Base-by-base conservation (phyloP, 352 stramenopile species). In the Globisporangium canariense region DNA sequence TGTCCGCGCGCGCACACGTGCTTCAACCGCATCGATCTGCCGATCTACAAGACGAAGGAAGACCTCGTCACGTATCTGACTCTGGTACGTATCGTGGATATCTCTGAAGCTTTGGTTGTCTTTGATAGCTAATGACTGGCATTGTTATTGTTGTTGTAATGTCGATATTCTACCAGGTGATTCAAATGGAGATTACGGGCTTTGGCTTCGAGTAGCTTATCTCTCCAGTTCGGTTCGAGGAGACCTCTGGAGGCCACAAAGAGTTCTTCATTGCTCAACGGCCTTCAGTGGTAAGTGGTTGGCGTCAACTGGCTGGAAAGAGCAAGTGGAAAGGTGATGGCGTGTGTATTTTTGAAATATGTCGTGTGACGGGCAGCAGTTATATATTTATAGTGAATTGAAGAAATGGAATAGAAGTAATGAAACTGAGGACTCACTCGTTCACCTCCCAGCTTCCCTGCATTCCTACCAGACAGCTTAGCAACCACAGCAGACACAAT, bases 111-210 rank as follows among this genome's bases (percentile, higher is more conserved):
- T 9, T 28, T 28, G 25, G 25, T 28, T 28, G 25, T 28, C 25
- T 28, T 28, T 28, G 25, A 28, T 28, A 28, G 25, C 25, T 28
- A 28, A 28, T 28, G 25, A 28, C 34, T 65, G 14, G 46, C 43
- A 49, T 60, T 55, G 85, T 49, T n/a, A 8, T 5, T 47, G 18
- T 46, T 36, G 28, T 18, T 5, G 25, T 28, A 28, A 28, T 47
- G 82, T 88, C 14, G 66, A 3, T 71, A 47, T 16, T 46, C 1
- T 32, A 16, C 3, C 20, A 86, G 76, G 77, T 84, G 41, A 83
- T 86, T 57, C 79, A 99, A 53, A 69, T 97, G 89, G 89, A 96
- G 65, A 76, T 89, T 47, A 97, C 89, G 16, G 90, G 91, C 40
- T 97, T 98, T 66, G 71, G 71, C 4, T 64, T 74, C 56, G 71